Evolutionary conservation across 108 stramenopile species (phyloP), one percentile per base, ranked within the genome.

Genomic region (Skeletonema potamos): DNA sequence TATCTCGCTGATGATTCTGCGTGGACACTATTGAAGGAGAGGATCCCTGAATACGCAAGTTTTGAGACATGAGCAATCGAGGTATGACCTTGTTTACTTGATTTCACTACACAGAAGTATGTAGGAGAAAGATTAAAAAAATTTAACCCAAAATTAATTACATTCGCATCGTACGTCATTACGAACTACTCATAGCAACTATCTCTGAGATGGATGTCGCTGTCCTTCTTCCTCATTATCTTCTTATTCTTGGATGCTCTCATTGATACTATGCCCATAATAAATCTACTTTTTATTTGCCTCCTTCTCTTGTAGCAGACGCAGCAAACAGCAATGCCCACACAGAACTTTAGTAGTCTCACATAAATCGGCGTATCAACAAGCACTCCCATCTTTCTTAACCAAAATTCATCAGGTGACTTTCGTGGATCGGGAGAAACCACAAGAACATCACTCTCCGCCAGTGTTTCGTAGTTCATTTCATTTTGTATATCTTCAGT

Each of bases 401-500:
- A 34, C 77, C 77, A 78, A 33, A 29, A 70, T 20, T 58, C 64
- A 55, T 59, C 71, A 2, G 63, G 57, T 24, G 70, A 72, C 60
- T 72, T 72, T 5, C 70, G 70, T 7, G 77, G 77, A 51, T 78
- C 70, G 33, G 71, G 70, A 11, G 69, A 34, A 28, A 71, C 63
- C 10, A 78, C 65, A 5, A 22, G 60, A 15, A 78, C 68, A 13
- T 71, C 66, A 13, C 51, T 62, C 64, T 33, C 41, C 12, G 54
- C 59, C 63, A 78, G 70, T 28, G 41, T 58, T 0, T 70, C 29
- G 70, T 78, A 78, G 12, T 62, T 57, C 64, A 78, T 78, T 51
- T 43, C 62, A 11, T 30, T 9, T 56, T 78, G 77, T 18, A 78
- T 66, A 24, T 79, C 77, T 43, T 72, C 60, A 13, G 77, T 70